Conservation (phyloP, 2,329 filamentous ascomycete genomes). For the Amesomyces nigricolor region DNA sequence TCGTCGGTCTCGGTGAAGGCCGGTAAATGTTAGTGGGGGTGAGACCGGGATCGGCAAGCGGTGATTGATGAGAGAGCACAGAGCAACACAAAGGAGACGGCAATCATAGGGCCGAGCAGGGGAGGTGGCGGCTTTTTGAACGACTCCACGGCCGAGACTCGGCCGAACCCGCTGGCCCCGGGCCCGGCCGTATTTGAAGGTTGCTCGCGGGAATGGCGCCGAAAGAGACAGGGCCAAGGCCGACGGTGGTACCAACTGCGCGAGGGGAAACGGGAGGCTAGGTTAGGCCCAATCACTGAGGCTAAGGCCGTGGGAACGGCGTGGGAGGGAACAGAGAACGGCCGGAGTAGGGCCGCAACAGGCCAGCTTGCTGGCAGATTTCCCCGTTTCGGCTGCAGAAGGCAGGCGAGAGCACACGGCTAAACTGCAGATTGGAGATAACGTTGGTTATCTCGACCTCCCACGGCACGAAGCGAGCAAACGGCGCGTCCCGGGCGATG, state of each 20-base stretch:
- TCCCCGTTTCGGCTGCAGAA: slow-evolving; percentile 1
- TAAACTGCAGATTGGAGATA: slow-evolving; percentile 1
- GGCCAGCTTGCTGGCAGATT: slow-evolving; percentile 6
- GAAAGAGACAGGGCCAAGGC: not conserved
- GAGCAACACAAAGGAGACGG: not conserved
- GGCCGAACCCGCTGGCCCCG: slow-evolving; percentile 9
- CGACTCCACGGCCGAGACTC: slow-evolving; percentile 8
- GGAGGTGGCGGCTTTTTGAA: slow-evolving; percentile 12
- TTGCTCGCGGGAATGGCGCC: not conserved
- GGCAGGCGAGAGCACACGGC: not conserved
- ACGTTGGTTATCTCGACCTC: not conserved
- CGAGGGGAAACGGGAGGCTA: not conserved
- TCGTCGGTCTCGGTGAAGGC: not conserved
- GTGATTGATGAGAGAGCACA: not conserved
- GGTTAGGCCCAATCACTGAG: slow-evolving; percentile 3
- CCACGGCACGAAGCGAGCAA: not conserved
- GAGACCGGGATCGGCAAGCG: not conserved
- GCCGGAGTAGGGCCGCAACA: slow-evolving; percentile 26
- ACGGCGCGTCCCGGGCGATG: not conserved
- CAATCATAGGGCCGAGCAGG: slow-evolving; percentile 1
- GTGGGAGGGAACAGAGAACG: slow-evolving; percentile 17
- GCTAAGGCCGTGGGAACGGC: slow-evolving; percentile 6
- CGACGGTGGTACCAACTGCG: not conserved
- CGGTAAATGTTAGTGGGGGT: not conserved
- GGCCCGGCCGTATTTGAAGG: slow-evolving; percentile 1